Evolutionary conservation across 139 green algal species (phyloP).

Genomic region (Chlorella sorokiniana): DNA sequence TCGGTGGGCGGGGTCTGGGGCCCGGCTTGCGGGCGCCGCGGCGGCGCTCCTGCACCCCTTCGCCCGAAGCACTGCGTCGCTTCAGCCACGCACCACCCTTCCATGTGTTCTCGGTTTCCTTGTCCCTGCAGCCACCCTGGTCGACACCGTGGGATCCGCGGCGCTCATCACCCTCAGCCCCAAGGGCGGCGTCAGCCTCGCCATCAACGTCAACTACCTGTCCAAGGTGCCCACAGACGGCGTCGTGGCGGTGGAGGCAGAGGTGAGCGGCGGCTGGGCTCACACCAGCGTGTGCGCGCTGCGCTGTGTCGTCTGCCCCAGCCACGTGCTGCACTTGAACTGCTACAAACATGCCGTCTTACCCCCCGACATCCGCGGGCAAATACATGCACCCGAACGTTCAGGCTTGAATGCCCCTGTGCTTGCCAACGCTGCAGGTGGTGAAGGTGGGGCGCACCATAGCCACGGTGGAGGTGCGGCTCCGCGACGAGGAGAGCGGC

Average conservation of each 20-base stretch:
- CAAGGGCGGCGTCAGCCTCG: constrained; percentile 33
- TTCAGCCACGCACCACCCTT: not conserved
- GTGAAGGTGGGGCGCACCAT: constrained; percentile 5
- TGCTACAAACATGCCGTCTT: not conserved
- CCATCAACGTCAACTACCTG: constrained; percentile 43
- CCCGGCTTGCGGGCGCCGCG: too few relatives aligned
- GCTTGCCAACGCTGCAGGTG: constrained; percentile 1
- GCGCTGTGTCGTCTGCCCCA: not conserved
- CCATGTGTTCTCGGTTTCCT: not conserved
- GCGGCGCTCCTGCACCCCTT: too few relatives aligned
- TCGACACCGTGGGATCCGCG: constrained; percentile 48
- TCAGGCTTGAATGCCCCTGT: too few relatives aligned
- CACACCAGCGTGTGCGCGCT: not conserved
- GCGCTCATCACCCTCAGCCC: constrained; percentile 38
- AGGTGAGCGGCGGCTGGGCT: not conserved
- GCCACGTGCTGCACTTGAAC: not conserved
- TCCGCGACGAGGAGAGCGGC: not conserved
- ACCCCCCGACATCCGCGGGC: too few relatives aligned
- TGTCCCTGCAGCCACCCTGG: constrained; percentile 18
- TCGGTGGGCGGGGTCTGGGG: constrained; percentile 30
- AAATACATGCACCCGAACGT: too few relatives aligned
- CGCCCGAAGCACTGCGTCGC: not conserved
- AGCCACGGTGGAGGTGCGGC: constrained; percentile 9
- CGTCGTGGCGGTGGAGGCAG: not conserved
- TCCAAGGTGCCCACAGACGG: not conserved